Percentiles rank a stretch among this genome's conserved stretches.
phyloP scores from a whole-genome alignment of 768 basidiomycete species.

The Suillus brevipes region DNA sequence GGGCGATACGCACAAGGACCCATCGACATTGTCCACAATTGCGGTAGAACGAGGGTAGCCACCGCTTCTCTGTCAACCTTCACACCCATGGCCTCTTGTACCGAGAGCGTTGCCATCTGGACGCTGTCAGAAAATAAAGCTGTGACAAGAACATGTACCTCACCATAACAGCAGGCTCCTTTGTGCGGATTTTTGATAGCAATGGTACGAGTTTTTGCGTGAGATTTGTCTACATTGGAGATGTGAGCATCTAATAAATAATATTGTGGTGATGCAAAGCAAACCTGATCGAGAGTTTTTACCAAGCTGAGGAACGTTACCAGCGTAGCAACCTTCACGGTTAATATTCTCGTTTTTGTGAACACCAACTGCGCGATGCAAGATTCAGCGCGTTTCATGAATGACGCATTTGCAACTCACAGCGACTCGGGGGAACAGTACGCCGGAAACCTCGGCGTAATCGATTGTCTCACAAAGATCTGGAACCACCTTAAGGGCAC shows the following conservation, averaged over 20 bases:
- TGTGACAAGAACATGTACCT: neutral
- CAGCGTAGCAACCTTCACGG: constrained; percentile 89
- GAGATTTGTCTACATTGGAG: constrained; percentile 62
- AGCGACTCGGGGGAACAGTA: constrained; percentile 91
- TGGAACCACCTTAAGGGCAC: constrained; percentile 81
- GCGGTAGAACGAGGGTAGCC: constrained; percentile 83
- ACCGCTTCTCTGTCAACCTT: constrained; percentile 94
- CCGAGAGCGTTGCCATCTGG: constrained; percentile 83
- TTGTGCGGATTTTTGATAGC: constrained; percentile 92
- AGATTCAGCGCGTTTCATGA: constrained; percentile 7
- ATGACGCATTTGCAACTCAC: constrained; percentile 45
- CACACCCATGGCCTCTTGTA: constrained; percentile 95
- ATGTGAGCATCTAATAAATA: constrained; percentile 1
- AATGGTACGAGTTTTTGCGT: constrained; percentile 96
- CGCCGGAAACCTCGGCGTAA: constrained; percentile 90
- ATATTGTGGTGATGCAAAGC: constrained; percentile 13
- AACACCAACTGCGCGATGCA: constrained; percentile 71
- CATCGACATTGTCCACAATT: constrained; percentile 97
- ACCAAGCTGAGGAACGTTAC: constrained; percentile 85
- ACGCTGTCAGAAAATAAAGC: constrained; percentile 6
- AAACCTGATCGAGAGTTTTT: constrained; percentile 84
- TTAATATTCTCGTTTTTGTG: constrained; percentile 84
- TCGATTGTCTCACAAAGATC: constrained; percentile 91
- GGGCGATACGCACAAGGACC: constrained; percentile 68
- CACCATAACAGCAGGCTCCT: constrained; percentile 94